These are phyloP conservation scores for Candida vartiovaarae DNA, from an alignment of 805 yeast species.

Conservation along the genomic window DNA sequence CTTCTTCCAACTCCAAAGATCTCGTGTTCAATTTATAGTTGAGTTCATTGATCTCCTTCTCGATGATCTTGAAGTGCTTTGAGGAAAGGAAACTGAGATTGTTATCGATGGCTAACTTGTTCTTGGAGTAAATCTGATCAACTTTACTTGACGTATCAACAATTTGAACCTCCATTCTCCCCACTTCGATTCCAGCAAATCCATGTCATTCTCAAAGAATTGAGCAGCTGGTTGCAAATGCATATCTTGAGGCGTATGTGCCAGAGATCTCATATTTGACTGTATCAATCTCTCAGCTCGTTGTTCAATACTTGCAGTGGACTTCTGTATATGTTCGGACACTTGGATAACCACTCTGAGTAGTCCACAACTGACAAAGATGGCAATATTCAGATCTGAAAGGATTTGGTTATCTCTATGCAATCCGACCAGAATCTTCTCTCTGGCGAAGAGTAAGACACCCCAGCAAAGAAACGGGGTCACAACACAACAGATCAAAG, in stretches of 20 bases:
- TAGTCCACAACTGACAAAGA: slow-evolving; percentile 30
- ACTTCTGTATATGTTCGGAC: slow-evolving; percentile 13
- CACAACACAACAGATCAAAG: slow-evolving; percentile 23
- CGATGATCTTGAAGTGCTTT: slow-evolving; percentile 16
- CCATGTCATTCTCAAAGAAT: neutral
- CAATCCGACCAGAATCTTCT: slow-evolving; percentile 22
- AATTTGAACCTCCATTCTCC: slow-evolving; percentile 2
- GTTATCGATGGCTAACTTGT: slow-evolving; percentile 11
- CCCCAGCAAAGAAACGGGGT: slow-evolving; percentile 25
- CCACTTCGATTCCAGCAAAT: neutral
- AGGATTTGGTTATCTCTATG: slow-evolving; percentile 23
- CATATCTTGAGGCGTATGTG: neutral
- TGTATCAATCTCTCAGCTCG: slow-evolving; percentile 10
- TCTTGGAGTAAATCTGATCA: slow-evolving; percentile 11
- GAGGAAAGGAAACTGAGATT: slow-evolving; percentile 8
- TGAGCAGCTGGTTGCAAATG: neutral
- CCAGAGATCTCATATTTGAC: neutral
- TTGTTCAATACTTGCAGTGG: slow-evolving; percentile 14
- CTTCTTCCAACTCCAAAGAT: too few relatives aligned
- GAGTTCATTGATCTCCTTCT: slow-evolving; percentile 15
- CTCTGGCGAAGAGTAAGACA: slow-evolving; percentile 25
- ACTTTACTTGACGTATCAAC: slow-evolving; percentile 2
- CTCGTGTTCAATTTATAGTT: slow-evolving; percentile 2
- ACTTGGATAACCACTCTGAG: slow-evolving; percentile 22
- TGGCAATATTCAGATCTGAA: slow-evolving; percentile 29